Evolutionary conservation across 148 eudicot genomes (phyloP).

Genomic region (Talinum fruticosum): DNA sequence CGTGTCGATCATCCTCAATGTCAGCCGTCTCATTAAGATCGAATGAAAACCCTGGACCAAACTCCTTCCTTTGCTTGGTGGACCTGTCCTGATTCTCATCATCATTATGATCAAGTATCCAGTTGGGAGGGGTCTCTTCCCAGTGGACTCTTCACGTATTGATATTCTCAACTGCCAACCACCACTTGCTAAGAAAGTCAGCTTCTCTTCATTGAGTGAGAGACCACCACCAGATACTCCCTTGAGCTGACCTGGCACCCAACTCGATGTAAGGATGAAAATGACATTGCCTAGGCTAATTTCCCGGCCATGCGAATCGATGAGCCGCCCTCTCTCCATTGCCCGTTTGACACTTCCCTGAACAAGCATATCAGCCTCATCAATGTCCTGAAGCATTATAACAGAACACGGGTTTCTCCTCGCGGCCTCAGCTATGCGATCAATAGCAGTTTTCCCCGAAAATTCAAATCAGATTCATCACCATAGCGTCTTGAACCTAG

Average conservation of each 20-base stretch:
- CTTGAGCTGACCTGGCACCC: conserved; percentile 34
- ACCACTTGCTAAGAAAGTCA: conserved; percentile 47
- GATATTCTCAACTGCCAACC: conserved; percentile 72
- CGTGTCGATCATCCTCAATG: conserved; percentile 54
- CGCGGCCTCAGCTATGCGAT: conserved; percentile 74
- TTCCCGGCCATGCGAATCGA: conserved; percentile 93
- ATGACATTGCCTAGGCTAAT: conserved; percentile 77
- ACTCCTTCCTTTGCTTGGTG: conserved; percentile 51
- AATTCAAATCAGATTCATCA: conserved; percentile 54
- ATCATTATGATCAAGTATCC: conserved; percentile 40
- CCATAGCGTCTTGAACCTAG: conserved; percentile 68
- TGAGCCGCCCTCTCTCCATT: conserved; percentile 75
- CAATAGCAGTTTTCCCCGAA: conserved; percentile 83
- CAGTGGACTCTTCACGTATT: conserved; percentile 38
- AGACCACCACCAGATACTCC: conserved; percentile 22
- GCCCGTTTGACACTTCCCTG: conserved; percentile 76
- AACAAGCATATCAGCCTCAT: conserved; percentile 64
- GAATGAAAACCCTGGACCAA: conserved; percentile 39
- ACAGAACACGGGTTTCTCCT: conserved; percentile 77
- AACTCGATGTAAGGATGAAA: conserved; percentile 61
- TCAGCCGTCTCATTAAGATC: conserved; percentile 78
- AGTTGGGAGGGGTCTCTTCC: conserved; percentile 51
- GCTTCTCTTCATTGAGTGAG: conserved; percentile 55
- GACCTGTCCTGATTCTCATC: conserved; percentile 18
- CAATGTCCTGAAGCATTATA: conserved; percentile 77